Evolutionary conservation across 371 early-diverging fungal species (phyloP).

Genomic region (Umbelopsis sp.): DNA sequence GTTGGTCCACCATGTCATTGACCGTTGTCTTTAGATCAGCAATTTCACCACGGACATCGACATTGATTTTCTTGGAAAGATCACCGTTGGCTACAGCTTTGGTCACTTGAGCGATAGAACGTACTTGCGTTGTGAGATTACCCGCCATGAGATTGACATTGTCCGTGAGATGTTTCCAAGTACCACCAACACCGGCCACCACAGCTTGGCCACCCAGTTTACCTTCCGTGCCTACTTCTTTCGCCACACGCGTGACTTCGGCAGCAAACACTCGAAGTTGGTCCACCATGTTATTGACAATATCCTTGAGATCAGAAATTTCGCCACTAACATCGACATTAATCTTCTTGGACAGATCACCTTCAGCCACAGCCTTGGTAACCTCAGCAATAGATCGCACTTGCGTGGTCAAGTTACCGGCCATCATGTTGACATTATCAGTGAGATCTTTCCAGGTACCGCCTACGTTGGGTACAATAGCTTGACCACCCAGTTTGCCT

Average conservation of each 20-base stretch:
- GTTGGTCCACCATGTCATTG: conserved; percentile 73
- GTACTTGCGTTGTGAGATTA: conserved; percentile 50
- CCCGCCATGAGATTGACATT: conserved; percentile 55
- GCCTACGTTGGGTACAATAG: conserved; percentile 51
- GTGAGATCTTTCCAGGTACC: conserved; percentile 71
- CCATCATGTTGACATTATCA: conserved; percentile 64
- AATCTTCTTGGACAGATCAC: conserved; percentile 54
- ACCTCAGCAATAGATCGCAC: conserved; percentile 61
- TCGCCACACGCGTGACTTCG: conserved; percentile 47
- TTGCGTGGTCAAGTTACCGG: conserved; percentile 60
- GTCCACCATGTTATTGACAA: conserved; percentile 51
- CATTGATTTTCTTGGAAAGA: conserved; percentile 65
- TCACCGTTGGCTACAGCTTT: conserved; percentile 67
- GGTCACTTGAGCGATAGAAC: conserved; percentile 65
- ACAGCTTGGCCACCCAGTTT: conserved; percentile 42
- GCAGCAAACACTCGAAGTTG: conserved; percentile 43
- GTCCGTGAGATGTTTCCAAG: conserved; percentile 56
- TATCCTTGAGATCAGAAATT: conserved; percentile 39
- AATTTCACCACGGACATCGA: conserved; percentile 72
- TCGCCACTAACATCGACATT: conserved; percentile 39
- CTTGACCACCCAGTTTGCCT: conserved; percentile 54
- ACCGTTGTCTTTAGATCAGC: conserved; percentile 70
- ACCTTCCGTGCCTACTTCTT: conserved; percentile 57
- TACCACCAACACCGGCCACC: conserved; percentile 49
- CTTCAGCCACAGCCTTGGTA: conserved; percentile 57